Evolutionary conservation across 768 basidiomycete species (phyloP).

Genomic region (Psilocybe cyanescens): DNA sequence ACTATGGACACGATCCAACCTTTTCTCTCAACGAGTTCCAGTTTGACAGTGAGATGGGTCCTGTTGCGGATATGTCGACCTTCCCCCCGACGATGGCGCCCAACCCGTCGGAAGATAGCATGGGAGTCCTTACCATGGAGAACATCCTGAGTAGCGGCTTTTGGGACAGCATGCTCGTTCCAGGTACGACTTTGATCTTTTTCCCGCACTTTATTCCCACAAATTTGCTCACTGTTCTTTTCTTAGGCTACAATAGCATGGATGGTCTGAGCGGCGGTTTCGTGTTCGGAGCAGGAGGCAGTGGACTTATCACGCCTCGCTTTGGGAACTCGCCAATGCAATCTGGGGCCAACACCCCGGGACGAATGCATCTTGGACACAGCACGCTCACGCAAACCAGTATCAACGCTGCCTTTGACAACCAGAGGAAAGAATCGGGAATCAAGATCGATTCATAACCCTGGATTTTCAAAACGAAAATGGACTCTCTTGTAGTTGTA

Average conservation of each 20-base stretch:
- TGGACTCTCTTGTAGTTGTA: background rate
- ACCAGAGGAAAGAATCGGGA: conserved; percentile 30
- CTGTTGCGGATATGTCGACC: conserved; percentile 77
- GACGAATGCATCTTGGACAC: conserved; percentile 23
- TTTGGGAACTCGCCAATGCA: conserved; percentile 61
- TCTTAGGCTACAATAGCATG: conserved; percentile 76
- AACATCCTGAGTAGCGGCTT: conserved; percentile 78
- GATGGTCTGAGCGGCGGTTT: conserved; percentile 87
- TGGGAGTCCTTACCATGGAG: conserved; percentile 73
- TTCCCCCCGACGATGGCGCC: conserved; percentile 90
- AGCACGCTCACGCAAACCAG: conserved; percentile 44
- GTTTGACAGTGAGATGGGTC: conserved; percentile 84
- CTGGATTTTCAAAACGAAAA: background rate
- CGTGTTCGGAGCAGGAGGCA: conserved; percentile 83
- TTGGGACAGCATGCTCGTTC: conserved; percentile 89
- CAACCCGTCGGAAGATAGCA: conserved; percentile 32
- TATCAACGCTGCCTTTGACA: conserved; percentile 50
- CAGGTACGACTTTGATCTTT: conserved; percentile 54
- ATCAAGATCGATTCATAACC: conserved; percentile 36
- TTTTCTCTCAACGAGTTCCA: conserved; percentile 60
- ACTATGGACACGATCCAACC: conserved; percentile 27
- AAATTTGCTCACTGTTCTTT: conserved; percentile 5
- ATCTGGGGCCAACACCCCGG: conserved; percentile 58
- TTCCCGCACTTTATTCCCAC: background rate
- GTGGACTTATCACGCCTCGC: conserved; percentile 80